Conservation (phyloP, 495 filamentous ascomycete genomes). For the Jackrogersella minutella region DNA sequence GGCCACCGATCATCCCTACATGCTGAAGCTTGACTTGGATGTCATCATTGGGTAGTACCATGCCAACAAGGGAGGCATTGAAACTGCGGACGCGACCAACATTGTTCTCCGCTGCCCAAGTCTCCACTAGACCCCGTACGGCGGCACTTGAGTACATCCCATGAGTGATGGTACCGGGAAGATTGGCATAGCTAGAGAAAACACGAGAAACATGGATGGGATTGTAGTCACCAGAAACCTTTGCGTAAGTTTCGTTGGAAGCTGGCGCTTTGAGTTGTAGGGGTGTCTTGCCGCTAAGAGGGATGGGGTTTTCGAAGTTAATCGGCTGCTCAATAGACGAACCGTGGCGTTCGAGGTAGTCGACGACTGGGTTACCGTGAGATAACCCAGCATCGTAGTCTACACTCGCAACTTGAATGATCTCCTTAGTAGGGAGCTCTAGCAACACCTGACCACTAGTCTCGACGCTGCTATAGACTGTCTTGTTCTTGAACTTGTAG, state of each 20-base stretch:
- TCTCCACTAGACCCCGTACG: constrained; percentile 97
- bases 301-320: constrained; percentile 96
- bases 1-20: constrained; percentile 95
- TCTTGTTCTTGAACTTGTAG: constrained; percentile 92
- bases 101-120: constrained; percentile 99
- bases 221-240: constrained; percentile 97
- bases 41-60: constrained; percentile 96
- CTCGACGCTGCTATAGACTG: constrained; percentile 89
- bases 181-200: constrained; percentile 92
- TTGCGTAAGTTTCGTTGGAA: constrained; percentile 96
- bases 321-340: constrained; percentile 95
- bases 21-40: constrained; percentile 94
- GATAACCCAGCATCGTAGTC: constrained; percentile 90
- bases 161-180: constrained; percentile 96
- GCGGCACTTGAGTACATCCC: constrained; percentile 99
- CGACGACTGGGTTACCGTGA: constrained; percentile 94
- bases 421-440: constrained; percentile 95
- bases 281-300: constrained; percentile 89
- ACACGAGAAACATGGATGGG: constrained; percentile 98
- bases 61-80: constrained; percentile 92
- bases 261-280: constrained; percentile 89
- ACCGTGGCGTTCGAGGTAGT: constrained; percentile 93
- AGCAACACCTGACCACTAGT: constrained; percentile 92
- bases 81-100: constrained; percentile 96
- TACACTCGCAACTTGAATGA: constrained; percentile 94